Evolutionary conservation across 2,329 filamentous ascomycete species (phyloP).

Genomic region (Apiospora malaysiana): DNA sequence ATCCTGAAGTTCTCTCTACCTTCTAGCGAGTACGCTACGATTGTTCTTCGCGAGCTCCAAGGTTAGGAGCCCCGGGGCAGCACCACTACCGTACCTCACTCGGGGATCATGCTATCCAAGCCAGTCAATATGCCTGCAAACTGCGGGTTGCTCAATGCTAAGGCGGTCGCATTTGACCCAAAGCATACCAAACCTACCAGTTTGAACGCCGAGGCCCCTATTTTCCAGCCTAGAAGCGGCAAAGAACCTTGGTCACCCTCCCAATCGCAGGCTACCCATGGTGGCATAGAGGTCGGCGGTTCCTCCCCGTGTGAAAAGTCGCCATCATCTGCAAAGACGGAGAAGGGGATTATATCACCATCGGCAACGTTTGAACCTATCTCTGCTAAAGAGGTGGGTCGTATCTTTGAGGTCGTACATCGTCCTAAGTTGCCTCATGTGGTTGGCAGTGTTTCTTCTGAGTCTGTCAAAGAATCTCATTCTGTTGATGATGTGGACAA

Average conservation of each 20-base stretch:
- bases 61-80: slow-evolving; percentile 26
- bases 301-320: neutral
- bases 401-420: neutral
- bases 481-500: neutral
- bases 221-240: neutral
- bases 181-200: neutral
- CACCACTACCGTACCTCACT: slow-evolving; percentile 4
- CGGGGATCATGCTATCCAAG: neutral
- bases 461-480: neutral
- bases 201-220: neutral
- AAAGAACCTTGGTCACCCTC: neutral
- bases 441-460: neutral
- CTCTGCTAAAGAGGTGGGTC: neutral
- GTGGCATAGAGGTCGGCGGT: neutral
- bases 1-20: slow-evolving; percentile 41
- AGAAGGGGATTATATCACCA: neutral
- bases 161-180: neutral
- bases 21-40: slow-evolving; percentile 43
- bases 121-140: neutral
- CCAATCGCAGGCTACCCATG: neutral
- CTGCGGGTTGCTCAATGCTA: neutral
- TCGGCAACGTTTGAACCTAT: neutral
- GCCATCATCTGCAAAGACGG: neutral
- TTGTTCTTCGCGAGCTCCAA: slow-evolving; percentile 42
- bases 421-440: neutral